phyloP scores from a whole-genome alignment of 768 basidiomycete genomes.

The Dictyophora rubrovolvata region DNA sequence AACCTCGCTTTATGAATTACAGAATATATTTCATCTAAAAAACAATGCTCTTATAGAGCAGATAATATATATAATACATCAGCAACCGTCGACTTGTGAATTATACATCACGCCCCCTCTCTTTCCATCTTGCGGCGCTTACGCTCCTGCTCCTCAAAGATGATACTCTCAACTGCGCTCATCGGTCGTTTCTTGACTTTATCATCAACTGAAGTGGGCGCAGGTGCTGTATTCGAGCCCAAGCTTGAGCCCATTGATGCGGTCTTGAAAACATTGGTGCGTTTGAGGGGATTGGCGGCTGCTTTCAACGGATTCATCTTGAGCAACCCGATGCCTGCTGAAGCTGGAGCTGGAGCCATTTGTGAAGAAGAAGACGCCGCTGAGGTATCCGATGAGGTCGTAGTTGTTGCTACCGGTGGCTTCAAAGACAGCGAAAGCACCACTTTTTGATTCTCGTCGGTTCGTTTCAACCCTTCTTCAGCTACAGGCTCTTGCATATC shows the following conservation, averaged over 20 bases:
- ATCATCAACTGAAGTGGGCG: slow-evolving; percentile 22
- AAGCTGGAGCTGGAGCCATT: slow-evolving; percentile 46
- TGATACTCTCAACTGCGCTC: slow-evolving; percentile 78
- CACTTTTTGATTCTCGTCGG: slow-evolving; percentile 63
- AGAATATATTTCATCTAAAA: too few species aligned
- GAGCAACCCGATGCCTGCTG: slow-evolving; percentile 19
- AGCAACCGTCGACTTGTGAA: too few species aligned
- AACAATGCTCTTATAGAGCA: too few species aligned
- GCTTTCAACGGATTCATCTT: slow-evolving; percentile 47
- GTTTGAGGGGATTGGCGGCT: slow-evolving; percentile 53
- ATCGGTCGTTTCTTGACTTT: slow-evolving; percentile 40
- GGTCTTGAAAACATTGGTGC: slow-evolving; percentile 65
- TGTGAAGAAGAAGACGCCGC: slow-evolving; percentile 30
- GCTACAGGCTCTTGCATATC: slow-evolving; percentile 26
- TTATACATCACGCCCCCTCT: slow-evolving; percentile 14
- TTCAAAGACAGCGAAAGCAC: slow-evolving; percentile 64
- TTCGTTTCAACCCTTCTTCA: slow-evolving; percentile 59
- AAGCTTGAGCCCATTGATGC: slow-evolving; percentile 22
- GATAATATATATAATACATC: too few species aligned
- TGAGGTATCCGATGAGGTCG: slow-evolving; percentile 22
- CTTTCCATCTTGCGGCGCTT: slow-evolving; percentile 72
- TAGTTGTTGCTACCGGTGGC: slow-evolving; percentile 23
- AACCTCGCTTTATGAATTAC: too few species aligned
- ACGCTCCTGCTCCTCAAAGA: slow-evolving; percentile 84
- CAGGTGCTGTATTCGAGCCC: slow-evolving; percentile 15